Base-by-base conservation (phyloP, 2,329 filamentous ascomycete species). In the Parascedosporium putredinis region DNA sequence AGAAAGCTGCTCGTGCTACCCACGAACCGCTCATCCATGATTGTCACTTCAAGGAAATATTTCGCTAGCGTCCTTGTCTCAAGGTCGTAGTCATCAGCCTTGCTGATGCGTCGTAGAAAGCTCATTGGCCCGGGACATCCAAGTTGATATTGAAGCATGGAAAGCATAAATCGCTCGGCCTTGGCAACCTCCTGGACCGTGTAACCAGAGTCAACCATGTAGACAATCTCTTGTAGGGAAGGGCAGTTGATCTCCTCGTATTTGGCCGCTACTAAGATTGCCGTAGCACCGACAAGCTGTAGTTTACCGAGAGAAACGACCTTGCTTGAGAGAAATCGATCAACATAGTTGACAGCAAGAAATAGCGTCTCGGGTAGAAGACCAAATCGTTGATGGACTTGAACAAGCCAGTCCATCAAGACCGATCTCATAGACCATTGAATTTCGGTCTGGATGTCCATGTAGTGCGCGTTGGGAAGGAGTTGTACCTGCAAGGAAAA, bases 81-180 rank as follows among this genome's bases (percentile, higher is more conserved):
- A 44, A 95, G 73, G 62, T 98, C 90, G 62, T 97, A 98, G 62
- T 96, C 89, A 63, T 98, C 93, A 12, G 93, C 93, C 72, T 97
- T 97, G 81, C 91, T 97, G 67, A 97, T 93, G 51, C 91, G 83
- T 53, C 93, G 81, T 54, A 98, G 75, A 69, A 98, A 98, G 71
- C 89, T 96, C 91, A 98, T 96, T 1, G 93, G 93, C 40, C 93
- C 93, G n/a, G 93, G 93, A 85, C 88, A 97, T 48, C 93, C 93
- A 49, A 98, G 79, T 68, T 96, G 89, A 62, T 95, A 98, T 59
- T 88, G 79, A 49, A 98, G 80, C 84, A 96, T 95, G 67, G 81
- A 94, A 47, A 98, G 79, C 90, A 98, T 98, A 72, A 95, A 97
- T 10, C 90, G 84, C 69, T 98, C 93, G 1, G 93, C 93, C 71